Base-by-base conservation (phyloP, 345 rosid genomes). In the Viola odorata region DNA sequence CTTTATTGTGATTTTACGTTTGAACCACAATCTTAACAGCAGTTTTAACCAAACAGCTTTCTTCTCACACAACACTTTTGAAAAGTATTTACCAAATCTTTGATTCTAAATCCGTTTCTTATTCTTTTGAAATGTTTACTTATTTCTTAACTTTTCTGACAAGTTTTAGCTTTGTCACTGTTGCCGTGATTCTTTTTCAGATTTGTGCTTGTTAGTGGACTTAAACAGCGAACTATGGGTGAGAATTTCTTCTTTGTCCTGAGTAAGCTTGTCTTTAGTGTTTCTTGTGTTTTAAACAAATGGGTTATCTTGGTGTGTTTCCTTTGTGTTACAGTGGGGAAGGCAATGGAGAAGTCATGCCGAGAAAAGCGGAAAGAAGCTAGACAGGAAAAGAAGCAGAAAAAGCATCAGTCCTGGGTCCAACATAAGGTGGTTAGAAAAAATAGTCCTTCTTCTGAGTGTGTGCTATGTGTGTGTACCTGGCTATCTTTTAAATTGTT, bases 351-450 rank as follows among this genome's bases (percentile, higher is more conserved):
- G 51, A 78, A 60, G 45, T 77, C 90, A 41, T 89, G 95, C 38
- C 77, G 60, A 40, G 82, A 84, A 17, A 80, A 65, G 70, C 78
- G 96, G 32, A 91, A 88, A 70, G 91, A 85, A 68, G 86, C 82
- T 71, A 70, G 89, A 10, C 42, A 73, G 54, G 68, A 60, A 48
- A 78, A 73, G 67, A 88, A 68, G 49, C 76, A 75, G 69, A 57
- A 50, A 44, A 84, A 81, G 56, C 69, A 80, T 64, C 76, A 88
- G 39, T 74, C 82, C 54, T 84, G 96, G 94, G 67, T 82, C 50
- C 75, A 76, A 62, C 75, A 76, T 70, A 82, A 85, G 86, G 97
- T 88, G 32, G 2, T 23, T 23, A 23, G 32, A 23, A 23, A 23
- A 23, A 62, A 12, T 45, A 15, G 4, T 42, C 8, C 7, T 13